Evolutionary conservation across 2,329 filamentous ascomycete species (phyloP), one percentile per base, ranked within the genome.

Genomic region (Trichophyton rubrum): DNA sequence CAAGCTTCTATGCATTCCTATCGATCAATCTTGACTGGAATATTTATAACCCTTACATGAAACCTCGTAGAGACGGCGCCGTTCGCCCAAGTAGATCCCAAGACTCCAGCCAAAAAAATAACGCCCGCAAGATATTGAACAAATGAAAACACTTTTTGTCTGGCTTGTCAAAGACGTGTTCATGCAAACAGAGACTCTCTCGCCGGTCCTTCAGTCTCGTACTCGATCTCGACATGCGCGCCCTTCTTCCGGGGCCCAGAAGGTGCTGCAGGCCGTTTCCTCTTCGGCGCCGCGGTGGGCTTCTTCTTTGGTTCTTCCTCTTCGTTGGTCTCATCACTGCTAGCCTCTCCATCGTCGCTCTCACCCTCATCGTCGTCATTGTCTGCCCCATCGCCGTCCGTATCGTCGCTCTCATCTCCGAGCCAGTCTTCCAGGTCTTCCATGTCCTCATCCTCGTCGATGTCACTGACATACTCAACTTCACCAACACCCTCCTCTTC

Each of bases 381-480:
- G 2, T 76, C 75, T 3, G 76, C 76, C 35, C 75, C 75, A 41
- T 74, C 70, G 35, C 73, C 74, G 60, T 73, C 76, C 41, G 77
- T 78, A 58, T 79, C 79, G 0, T 74, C 79, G 62, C 81, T 83
- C 61, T 82, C 87, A 63, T 85, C 89, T 67, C 86, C 90, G 57
- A 96, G 79, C 92, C 92, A 97, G 70, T 97, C 92, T 74, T 97
- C 89, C 59, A 97, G 96, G 71, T 97, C 92, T 74, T 96, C 89
- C 58, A 97, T 82, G 69, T 90, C 88, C 20, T 89, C 77, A 66
- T 83, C 82, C 63, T 82, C 90, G 55, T 91, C 91, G 61, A 95
- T 77, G 72, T 96, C 93, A 69, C 88, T 92, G 62, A 97, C 89
- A 69, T 96, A 97, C 77, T 97, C 90, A 55, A 97, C 87, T 62